phyloP scores from a whole-genome alignment of 2,329 filamentous ascomycete genomes.

The Aspergillus clavatus region DNA sequence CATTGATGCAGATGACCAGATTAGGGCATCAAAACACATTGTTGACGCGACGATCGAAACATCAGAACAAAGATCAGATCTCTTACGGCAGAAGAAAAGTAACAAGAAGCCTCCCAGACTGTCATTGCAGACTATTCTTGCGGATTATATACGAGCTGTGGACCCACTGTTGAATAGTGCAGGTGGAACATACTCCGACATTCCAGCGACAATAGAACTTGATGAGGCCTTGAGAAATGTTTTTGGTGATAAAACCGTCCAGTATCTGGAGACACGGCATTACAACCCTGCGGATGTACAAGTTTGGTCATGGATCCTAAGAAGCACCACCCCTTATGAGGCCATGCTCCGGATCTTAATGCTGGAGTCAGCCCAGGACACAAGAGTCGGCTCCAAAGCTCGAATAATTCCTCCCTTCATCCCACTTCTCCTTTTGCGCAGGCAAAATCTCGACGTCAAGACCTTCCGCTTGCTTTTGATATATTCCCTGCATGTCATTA shows the following conservation, averaged over 20 bases:
- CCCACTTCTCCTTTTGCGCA: slow-evolving; percentile 44
- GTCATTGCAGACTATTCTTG: slow-evolving; percentile 34
- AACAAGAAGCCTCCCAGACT: slow-evolving; percentile 11
- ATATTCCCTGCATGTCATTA: slow-evolving; percentile 35
- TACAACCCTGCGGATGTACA: slow-evolving; percentile 40
- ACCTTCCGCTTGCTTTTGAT: slow-evolving; percentile 42
- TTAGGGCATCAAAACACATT: slow-evolving; percentile 4
- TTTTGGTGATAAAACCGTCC: slow-evolving; percentile 27
- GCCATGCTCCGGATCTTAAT: slow-evolving; percentile 35
- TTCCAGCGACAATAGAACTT: slow-evolving; percentile 10
- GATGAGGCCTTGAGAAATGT: slow-evolving; percentile 27
- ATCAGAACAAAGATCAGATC: slow-evolving; percentile 1
- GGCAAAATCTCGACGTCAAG: slow-evolving; percentile 35
- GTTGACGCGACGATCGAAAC: neutral
- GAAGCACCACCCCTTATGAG: slow-evolving; percentile 29
- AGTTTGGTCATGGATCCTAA: slow-evolving; percentile 46
- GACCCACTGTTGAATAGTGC: slow-evolving; percentile 24
- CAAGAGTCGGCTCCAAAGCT: slow-evolving; percentile 1
- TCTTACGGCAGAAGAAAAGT: slow-evolving; percentile 5
- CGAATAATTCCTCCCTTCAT: slow-evolving; percentile 44
- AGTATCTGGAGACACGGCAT: slow-evolving; percentile 28
- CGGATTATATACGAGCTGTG: slow-evolving; percentile 35
- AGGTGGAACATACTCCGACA: neutral
- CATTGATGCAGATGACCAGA: slow-evolving; percentile 1
- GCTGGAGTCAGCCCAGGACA: slow-evolving; percentile 22